Conservation (phyloP, 2,329 filamentous ascomycete species). For the Clonostachys byssicola region DNA sequence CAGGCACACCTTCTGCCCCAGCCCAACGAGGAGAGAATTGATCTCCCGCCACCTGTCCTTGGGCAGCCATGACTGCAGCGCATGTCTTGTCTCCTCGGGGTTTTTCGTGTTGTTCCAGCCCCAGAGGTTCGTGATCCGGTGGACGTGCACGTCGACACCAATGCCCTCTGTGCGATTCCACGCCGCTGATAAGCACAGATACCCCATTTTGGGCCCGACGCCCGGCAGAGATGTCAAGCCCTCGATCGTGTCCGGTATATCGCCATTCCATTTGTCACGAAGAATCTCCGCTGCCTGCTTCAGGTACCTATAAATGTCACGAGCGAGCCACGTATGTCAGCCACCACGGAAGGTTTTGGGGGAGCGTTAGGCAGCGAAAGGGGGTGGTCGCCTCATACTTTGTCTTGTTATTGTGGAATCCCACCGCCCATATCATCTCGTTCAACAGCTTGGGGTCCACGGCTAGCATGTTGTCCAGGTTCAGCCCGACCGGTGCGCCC, state of each 20-base stretch:
- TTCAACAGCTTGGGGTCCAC: conserved; percentile 64
- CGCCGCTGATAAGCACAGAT: conserved; percentile 76
- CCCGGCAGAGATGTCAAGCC: conserved; percentile 76
- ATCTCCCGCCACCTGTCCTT: conserved; percentile 86
- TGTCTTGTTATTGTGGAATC: conserved; percentile 95
- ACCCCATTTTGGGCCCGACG: conserved; percentile 93
- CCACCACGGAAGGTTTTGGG: background rate
- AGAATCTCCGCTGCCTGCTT: conserved; percentile 72
- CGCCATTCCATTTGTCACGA: conserved; percentile 63
- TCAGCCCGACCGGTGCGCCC: conserved; percentile 52
- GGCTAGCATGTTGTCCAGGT: conserved; percentile 71
- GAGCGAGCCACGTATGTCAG: conserved; percentile 2
- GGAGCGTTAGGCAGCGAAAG: background rate
- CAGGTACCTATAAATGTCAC: conserved; percentile 43
- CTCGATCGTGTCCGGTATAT: conserved; percentile 76
- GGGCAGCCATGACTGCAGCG: conserved; percentile 79
- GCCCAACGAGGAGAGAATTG: conserved; percentile 81
- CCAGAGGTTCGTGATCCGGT: conserved; percentile 92
- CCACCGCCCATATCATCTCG: conserved; percentile 75
- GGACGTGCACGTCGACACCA: conserved; percentile 91
- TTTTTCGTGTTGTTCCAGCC: conserved; percentile 80
- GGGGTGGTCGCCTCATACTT: conserved; percentile 45
- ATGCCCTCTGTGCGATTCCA: conserved; percentile 67
- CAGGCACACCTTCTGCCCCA: conserved; percentile 83
- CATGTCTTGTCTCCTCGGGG: conserved; percentile 76